phyloP scores from a whole-genome alignment of 2,329 filamentous ascomycete genomes.

The Aspergillus sp. region DNA sequence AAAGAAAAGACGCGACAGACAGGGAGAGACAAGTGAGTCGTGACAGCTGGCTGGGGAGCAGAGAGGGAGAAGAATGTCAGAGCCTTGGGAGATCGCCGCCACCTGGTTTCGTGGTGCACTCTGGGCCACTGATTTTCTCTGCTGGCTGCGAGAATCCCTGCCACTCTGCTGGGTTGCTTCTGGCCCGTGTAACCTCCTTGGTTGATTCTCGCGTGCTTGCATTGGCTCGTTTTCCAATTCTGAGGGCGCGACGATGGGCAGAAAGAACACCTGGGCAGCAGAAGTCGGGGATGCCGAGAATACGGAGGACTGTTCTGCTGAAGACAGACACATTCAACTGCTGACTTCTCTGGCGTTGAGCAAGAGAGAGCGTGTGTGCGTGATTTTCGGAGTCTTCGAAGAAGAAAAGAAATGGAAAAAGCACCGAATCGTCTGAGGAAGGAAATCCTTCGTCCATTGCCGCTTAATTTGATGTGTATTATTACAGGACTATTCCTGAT shows the following conservation, averaged over 20 bases:
- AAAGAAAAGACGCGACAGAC: too few relatives aligned
- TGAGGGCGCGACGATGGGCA: not conserved
- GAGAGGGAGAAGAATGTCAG: not conserved
- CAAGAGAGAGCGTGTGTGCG: not conserved
- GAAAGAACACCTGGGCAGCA: not conserved
- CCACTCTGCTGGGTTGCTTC: conserved; percentile 1
- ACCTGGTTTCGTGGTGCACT: conserved; percentile 23
- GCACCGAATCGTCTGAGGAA: not conserved
- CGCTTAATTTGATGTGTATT: conserved; percentile 3
- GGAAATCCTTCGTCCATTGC: not conserved
- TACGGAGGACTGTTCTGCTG: not conserved
- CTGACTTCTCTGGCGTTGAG: not conserved
- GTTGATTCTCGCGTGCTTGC: conserved; percentile 23
- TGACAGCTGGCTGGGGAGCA: conserved; percentile 1
- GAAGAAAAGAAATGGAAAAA: conserved; percentile 1
- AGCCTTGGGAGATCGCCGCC: conserved; percentile 14
- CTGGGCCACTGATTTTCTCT: conserved; percentile 22
- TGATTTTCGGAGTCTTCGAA: not conserved
- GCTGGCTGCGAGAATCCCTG: conserved; percentile 23
- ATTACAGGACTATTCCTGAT: conserved; percentile 2
- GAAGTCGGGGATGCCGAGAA: not conserved
- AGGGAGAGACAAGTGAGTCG: not conserved
- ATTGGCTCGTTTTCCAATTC: conserved; percentile 10
- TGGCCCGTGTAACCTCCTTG: conserved; percentile 21
- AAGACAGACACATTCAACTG: too few relatives aligned